Conservation (phyloP, 352 stramenopile genomes). For the Thraustochytrium sp. region DNA sequence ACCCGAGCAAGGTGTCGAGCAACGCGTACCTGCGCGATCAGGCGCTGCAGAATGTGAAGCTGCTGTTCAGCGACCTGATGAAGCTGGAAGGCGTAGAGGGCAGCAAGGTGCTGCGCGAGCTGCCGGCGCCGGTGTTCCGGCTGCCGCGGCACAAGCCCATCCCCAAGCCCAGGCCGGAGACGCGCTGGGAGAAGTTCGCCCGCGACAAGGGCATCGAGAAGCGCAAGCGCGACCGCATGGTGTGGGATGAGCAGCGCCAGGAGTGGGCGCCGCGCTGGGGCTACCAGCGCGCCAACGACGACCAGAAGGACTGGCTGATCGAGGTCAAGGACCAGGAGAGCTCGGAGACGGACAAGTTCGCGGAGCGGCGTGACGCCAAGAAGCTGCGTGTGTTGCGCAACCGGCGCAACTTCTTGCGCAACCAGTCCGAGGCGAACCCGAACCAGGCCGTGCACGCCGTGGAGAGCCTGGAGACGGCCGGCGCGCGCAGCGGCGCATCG, state of each 20-base stretch:
- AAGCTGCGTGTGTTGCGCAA: constrained; percentile 51
- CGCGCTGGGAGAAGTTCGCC: constrained; percentile 98
- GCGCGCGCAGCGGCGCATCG: background rate
- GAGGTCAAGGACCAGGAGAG: constrained; percentile 44
- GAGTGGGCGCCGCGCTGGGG: constrained; percentile 86
- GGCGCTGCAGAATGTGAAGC: constrained; percentile 81
- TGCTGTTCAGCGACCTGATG: constrained; percentile 85
- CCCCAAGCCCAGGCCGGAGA: constrained; percentile 86
- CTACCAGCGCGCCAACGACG: constrained; percentile 64
- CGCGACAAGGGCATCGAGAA: constrained; percentile 94
- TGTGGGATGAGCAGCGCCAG: constrained; percentile 87
- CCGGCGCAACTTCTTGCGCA: constrained; percentile 40
- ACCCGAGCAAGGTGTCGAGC: constrained; percentile 53
- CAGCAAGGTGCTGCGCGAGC: constrained; percentile 81
- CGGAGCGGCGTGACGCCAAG: constrained; percentile 41
- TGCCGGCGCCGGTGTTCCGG: constrained; percentile 61
- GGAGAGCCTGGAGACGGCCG: constrained; percentile 11
- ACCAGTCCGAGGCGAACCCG: background rate
- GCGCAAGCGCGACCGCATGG: constrained; percentile 91
- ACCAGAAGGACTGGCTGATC: constrained; percentile 49
- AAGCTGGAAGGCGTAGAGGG: constrained; percentile 80
- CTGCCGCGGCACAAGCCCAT: constrained; percentile 79
- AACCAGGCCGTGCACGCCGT: background rate
- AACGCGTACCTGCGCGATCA: constrained; percentile 71
- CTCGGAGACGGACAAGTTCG: constrained; percentile 41